Base-by-base conservation (phyloP, 176 grass and related monocot genomes). In the Carex pumila region DNA sequence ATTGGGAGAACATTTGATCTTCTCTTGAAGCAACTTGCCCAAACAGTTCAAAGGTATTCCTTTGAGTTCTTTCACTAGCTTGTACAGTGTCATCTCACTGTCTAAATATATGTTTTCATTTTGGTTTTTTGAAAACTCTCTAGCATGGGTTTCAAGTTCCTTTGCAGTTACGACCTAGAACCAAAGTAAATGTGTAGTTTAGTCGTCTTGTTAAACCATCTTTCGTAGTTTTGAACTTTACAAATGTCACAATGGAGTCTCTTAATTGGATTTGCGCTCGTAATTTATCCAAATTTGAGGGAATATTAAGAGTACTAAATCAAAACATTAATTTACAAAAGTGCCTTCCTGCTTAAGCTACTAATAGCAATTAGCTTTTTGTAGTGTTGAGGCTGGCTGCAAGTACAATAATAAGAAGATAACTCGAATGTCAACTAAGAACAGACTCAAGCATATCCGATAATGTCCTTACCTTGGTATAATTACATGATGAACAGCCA, bases 101-200 rank as follows among this genome's bases (percentile, higher is more conserved):
- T 94, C 84, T 84, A 94, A 86, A 55, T 89, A 92, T 59, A 92
- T 94, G 76, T 88, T 56, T 67, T 88, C 75, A 15, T 92, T 92
- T 84, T 85, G 92, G 37, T 94, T 94, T 62, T 77, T 74, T 58
- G 88, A 88, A 61, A 60, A 84, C 80, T 79, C 81, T 68, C 90
- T 81, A 29, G 76, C 79, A 76, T 92, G 88, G 30, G 79, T 68
- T 39, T 92, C 90, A 87, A 94, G 88, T 14, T 92, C 88, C 22
- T 78, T 57, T 10, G 86, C 90, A 84, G 85, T 89, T 79, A 90
- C 29, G 78, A 86, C 78, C 92, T 94, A 86, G 30, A 81, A 84
- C 83, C 34, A 77, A 81, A 30, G 73, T 66, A 81, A 85, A 67
- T 74, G 47, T 54, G 68, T 39, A 49, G 82, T 13, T 59, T 59